A percentile compares a stretch with the other conserved stretches of the same genome.
Evolutionary conservation across 1,139 yeast species (phyloP).

Genomic region (Scheffersomyces titani): DNA sequence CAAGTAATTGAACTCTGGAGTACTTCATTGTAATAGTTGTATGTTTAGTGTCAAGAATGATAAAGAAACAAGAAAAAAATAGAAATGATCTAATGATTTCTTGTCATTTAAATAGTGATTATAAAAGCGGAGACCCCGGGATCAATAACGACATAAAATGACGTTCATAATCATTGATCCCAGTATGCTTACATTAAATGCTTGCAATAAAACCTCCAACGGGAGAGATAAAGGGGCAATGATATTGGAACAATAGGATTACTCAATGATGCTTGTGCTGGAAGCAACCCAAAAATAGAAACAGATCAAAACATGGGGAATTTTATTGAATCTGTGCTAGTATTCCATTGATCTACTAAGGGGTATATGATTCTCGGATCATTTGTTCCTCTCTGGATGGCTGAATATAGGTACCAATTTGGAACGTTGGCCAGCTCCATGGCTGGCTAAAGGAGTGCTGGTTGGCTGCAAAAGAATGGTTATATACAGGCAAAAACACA

Average conservation of each 20-base stretch:
- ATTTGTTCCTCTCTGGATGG: neutral
- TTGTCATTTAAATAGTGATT: neutral
- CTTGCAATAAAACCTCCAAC: neutral
- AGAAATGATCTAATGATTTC: neutral
- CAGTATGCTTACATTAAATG: neutral
- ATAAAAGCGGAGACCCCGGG: neutral
- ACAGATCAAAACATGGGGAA: neutral
- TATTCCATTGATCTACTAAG: neutral
- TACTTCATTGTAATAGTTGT: conserved; percentile 26
- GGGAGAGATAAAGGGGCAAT: neutral
- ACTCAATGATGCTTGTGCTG: neutral
- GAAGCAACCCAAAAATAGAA: neutral
- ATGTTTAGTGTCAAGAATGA: neutral
- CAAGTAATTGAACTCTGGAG: conserved; percentile 25
- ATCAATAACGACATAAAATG: neutral
- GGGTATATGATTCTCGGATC: neutral
- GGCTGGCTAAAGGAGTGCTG: neutral
- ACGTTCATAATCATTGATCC: neutral
- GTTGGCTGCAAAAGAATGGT: neutral
- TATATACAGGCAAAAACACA: neutral
- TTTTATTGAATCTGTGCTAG: neutral
- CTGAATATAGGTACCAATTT: neutral
- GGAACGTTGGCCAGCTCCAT: neutral
- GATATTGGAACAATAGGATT: neutral
- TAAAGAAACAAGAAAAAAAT: neutral